Percentiles rank a stretch among this genome's conserved stretches.
Evolutionary conservation across 257 asterid species (phyloP).

Genomic region (Leptodermis oblonga): DNA sequence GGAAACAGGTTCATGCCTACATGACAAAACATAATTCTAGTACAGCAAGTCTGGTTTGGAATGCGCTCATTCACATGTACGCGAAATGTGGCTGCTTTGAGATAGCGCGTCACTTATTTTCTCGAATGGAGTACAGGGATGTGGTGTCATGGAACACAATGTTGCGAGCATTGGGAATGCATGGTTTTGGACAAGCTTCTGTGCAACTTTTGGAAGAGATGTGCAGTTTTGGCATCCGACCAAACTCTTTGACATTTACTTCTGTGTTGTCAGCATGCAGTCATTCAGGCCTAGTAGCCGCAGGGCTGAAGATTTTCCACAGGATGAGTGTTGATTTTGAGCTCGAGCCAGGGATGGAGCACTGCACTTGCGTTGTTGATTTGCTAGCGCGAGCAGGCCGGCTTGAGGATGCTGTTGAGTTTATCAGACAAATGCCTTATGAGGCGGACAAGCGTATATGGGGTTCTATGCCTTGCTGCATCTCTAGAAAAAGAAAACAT

Average conservation of each 20-base stretch:
- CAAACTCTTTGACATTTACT: slow-evolving; percentile 34
- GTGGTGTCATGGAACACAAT: slow-evolving; percentile 46
- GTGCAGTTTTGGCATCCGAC: slow-evolving; percentile 26
- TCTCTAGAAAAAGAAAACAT: slow-evolving; percentile 20
- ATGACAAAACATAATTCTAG: slow-evolving; percentile 15
- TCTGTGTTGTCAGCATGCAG: slow-evolving; percentile 43
- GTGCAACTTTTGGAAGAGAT: slow-evolving; percentile 29
- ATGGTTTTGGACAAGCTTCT: slow-evolving; percentile 36
- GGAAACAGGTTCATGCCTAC: slow-evolving; percentile 36
- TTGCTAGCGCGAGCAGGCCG: slow-evolving; percentile 42
- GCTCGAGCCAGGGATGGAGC: slow-evolving; percentile 30
- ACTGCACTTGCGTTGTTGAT: slow-evolving; percentile 37
- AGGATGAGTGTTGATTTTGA: slow-evolving; percentile 26
- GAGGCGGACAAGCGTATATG: slow-evolving; percentile 32
- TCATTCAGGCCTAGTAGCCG: slow-evolving; percentile 39
- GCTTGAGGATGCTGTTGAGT: slow-evolving; percentile 35
- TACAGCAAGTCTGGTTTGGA: slow-evolving; percentile 21
- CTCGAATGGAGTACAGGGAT: slow-evolving; percentile 28
- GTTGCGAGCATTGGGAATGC: slow-evolving; percentile 41
- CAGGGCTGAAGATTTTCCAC: slow-evolving; percentile 29
- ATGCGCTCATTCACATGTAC: slow-evolving; percentile 44
- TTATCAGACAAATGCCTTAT: slow-evolving; percentile 25
- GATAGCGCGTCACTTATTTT: slow-evolving; percentile 28
- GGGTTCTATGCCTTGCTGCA: slow-evolving; percentile 40
- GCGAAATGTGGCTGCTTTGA: slow-evolving; percentile 32